Base-by-base conservation (phyloP, 1,284 basidiomycete genomes). In the Ceratobasidium papillatum region DNA sequence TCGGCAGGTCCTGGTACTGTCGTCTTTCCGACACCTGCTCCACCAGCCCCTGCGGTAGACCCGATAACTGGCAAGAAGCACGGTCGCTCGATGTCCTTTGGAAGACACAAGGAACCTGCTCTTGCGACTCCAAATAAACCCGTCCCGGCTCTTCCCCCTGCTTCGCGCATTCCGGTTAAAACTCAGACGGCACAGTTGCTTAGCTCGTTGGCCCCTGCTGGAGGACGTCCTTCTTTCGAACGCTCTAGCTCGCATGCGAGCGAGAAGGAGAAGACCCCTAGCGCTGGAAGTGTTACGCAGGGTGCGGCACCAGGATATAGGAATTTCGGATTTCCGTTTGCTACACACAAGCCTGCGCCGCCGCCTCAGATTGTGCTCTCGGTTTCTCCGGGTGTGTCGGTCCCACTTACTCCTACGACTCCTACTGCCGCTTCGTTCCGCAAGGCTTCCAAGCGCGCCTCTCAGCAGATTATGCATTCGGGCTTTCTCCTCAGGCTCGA, bases 391-490 rank as follows among this genome's bases (percentile, higher is more conserved):
- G 59, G 77, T 34, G n/a, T 77, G 34, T 36, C 76, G 61, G 62
- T 68, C 45, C 69, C 56, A 54, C 54, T 34, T 32, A 43, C 47
- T 54, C 78, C 56, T 78, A 79, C 8, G 76, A 79, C 1, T 72
- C 79, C 1, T 76, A 77, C 1, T 79, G 83, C 4, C 2, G 78
- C 80, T 0, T 58, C 27, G 19, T 58, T 14, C 2, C 54, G 64
- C 49, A 66, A 66, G 49, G 34, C 59, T 11, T 11, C 68, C 1
- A 90, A 86, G 78, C 87, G 93, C 22, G 84, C 88, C 0, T 94
- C 93, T 2, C 93, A 94, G 81, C 90, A 94, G 75, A 85, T 93
- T 11, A 90, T 90, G 78, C 87, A 89, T 76, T 84, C 87, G 34
- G 91, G 91, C 0, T 93, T 94, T 79, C 84, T 94, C 79, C 93